Evolutionary conservation across 1,139 yeast genomes (phyloP), one percentile per base, ranked within the genome.

Genomic region (Hyphopichia burtonii): DNA sequence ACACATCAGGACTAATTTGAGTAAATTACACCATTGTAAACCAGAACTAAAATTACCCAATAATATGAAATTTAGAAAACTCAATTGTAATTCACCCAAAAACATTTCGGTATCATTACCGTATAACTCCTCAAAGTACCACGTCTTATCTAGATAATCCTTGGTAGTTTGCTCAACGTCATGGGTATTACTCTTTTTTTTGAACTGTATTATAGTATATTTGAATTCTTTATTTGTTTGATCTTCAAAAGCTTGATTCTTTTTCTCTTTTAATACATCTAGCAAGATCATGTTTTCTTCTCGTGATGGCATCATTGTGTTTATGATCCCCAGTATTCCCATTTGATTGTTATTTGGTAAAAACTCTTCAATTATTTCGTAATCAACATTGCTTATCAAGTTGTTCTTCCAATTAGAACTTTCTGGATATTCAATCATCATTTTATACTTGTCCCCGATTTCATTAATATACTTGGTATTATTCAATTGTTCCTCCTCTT

Each of bases 41-140:
- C 61, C 61, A 2, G 67, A 63, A 39, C 65, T 60, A 38, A 60
- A 54, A 41, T 61, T 65, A 2, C 68, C 67, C 17, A 63, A 44
- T 2, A 63, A 44, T 0, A 65, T 47, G 38, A 63, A 64, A 38
- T 54, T 51, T 2, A 61, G 32, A 34, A 58, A 63, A n/a, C 57
- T 43, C 5, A 62, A 33, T 44, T 64, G 63, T 7, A 63, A 36
- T 44, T 65, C 69, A 1, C 59, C 68, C 4, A 63, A 44, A 12
- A 59, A 41, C 8, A 55, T 31, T 1, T 56, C 61, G 1, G 36
- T 27, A 37, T 58, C 65, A 38, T 54, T 46, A 12, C 55, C 58
- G 38, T 45, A 64, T 9, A 63, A 36, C 40, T 52, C 39, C 11
- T 49, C 44, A 1, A 63, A 41, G 41, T 61, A 57, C 69, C 70